Base-by-base conservation (phyloP, 2,329 filamentous ascomycete genomes). In the Aspergillus cejpii region DNA sequence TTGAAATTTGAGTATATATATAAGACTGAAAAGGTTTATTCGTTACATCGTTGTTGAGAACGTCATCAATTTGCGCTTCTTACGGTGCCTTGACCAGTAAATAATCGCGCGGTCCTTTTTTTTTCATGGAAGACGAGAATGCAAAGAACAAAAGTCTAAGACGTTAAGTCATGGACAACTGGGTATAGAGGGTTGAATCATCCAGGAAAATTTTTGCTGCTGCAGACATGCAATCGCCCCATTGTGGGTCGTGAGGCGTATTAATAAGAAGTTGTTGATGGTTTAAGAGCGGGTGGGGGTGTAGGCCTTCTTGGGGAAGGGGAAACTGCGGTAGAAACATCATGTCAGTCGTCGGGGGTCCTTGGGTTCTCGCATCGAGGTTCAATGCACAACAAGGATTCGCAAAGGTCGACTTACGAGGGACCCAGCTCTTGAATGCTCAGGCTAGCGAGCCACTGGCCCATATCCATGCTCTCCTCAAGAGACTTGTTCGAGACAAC, bases 401-500 rank as follows among this genome's bases (percentile, higher is more conserved):
- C n/a, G n/a, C n/a, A n/a, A 38, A 3, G 28, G 7, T 31, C 53
- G 45, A 85, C 86, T 78, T 84, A 97, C 85, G 89, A 92, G 72
- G 91, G 90, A 60, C 92, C 92, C 59, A 96, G 76, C 74, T 97
- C 90, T 74, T 91, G 84, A 68, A 98, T 91, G 77, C 89, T 92
- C 62, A 95, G 76, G 63, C 85, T 84, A 39, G 92, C 92, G 55
- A 98, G 80, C 92, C 92, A 98, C 73, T 96, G 90, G 54, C 92
- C 92, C 79, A 92, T 87, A 68, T 96, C 86, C 58, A 98, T 78
- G 62, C 79, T 79, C 55, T 83, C 80, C 59, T 85, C 83, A 40
- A 98, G 77, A 43, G 80, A 67, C 75, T 92, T 87, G 69, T 85
- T 88, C 70, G 91, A 77, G 51, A 95, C 83, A 53, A 97, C 76